Evolutionary conservation across 176 grass and related monocot species (phyloP).

Genomic region (Carex littledalei): DNA sequence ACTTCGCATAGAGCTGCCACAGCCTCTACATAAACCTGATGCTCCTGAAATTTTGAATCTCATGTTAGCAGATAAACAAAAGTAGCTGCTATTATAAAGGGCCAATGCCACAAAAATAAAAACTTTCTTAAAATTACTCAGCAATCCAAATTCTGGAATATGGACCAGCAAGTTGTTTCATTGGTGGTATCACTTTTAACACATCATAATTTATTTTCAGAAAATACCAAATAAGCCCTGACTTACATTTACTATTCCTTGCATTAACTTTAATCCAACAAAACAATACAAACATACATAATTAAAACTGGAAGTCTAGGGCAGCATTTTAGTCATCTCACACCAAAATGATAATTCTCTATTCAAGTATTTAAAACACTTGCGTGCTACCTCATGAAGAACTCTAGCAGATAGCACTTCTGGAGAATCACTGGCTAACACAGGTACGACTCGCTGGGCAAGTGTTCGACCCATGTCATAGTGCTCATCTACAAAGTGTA

Average conservation of each 20-base stretch:
- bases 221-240: neutral
- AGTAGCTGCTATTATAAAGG: neutral
- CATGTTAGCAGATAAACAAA: neutral
- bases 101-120: neutral
- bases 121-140: neutral
- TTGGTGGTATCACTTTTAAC: neutral
- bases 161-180: neutral
- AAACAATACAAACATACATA: neutral
- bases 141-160: neutral
- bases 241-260: neutral
- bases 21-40: slow-evolving; percentile 76
- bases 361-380: neutral
- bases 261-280: neutral
- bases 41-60: slow-evolving; percentile 41
- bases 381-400: slow-evolving; percentile 32
- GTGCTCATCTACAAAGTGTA: slow-evolving; percentile 43
- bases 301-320: neutral
- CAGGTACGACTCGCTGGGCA: slow-evolving; percentile 36
- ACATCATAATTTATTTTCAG: neutral
- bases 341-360: neutral
- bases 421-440: slow-evolving; percentile 37
- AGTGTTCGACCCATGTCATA: slow-evolving; percentile 33
- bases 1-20: slow-evolving; percentile 76
- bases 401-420: slow-evolving; percentile 38
- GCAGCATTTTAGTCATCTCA: neutral